These are phyloP conservation scores for Albatrellus ellisii DNA, from an alignment of 768 basidiomycete genomes.

Conservation along the genomic window DNA sequence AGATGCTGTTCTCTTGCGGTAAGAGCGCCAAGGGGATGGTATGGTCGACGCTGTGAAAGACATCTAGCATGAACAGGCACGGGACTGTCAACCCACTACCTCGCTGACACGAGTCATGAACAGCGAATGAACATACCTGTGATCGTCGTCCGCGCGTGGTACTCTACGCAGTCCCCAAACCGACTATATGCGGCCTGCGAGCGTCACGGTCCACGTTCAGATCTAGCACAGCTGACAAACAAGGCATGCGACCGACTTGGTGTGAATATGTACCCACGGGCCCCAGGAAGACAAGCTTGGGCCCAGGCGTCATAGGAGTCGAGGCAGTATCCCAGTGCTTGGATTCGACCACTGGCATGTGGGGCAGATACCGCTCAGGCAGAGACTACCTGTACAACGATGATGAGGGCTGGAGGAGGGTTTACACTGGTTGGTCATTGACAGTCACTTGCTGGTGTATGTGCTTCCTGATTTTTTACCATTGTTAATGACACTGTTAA, in stretches of 20 bases:
- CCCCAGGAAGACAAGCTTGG: conserved; percentile 42
- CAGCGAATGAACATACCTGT: conserved; percentile 14
- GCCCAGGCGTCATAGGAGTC: too few species aligned
- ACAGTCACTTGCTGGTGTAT: too few species aligned
- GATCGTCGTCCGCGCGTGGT: conserved; percentile 13
- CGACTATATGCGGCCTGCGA: conserved; percentile 32
- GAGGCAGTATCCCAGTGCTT: too few species aligned
- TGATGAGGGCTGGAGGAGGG: too few species aligned
- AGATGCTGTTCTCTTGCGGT: conserved; percentile 72
- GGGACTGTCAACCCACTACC: too few species aligned
- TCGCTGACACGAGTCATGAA: too few species aligned
- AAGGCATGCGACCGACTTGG: conserved; percentile 25
- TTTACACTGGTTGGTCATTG: too few species aligned
- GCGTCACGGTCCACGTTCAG: not conserved
- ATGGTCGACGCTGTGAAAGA: conserved; percentile 38
- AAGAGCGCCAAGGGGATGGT: conserved; percentile 43
- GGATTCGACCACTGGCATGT: too few species aligned
- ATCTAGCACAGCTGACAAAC: conserved; percentile 15
- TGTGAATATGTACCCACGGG: conserved; percentile 65
- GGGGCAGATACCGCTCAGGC: too few species aligned
- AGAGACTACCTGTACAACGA: too few species aligned
- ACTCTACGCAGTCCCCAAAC: conserved; percentile 34
- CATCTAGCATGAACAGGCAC: conserved; percentile 23
- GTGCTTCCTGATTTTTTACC: too few species aligned
- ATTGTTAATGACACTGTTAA: too few species aligned